Evolutionary conservation across 129 eudicot genomes (phyloP), one percentile per base, ranked within the genome.

Genomic region (Kitagawia praeruptora): DNA sequence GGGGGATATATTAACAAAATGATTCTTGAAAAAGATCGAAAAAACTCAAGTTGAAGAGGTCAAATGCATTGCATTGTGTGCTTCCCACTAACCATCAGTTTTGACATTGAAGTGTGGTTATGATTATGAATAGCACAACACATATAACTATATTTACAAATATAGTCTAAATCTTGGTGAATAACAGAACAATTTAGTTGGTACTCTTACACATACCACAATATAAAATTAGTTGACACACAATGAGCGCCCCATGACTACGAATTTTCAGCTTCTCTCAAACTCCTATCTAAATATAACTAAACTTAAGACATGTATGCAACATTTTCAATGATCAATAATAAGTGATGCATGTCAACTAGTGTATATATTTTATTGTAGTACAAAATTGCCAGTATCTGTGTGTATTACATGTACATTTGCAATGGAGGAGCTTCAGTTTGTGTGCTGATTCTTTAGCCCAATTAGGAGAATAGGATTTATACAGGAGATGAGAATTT

Each of bases 401-500:
- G 3, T 42, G 25, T 0, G 40, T 5, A 27, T 42, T 3, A 11
- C 21, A 42, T 73, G 75, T 28, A 1, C 18, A 25, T 64, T 15
- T 67, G 51, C 51, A 78, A 78, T 58, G 47, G 40, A 61, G 6
- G 34, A 40, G 46, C n/a, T 25, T 51, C 16, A 31, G 34, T 31
- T 31, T 31, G 0, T 37, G 28, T 49, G 46, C 3, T 51, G 54
- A 40, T 61, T 45, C 70, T 45, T 19, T 10, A 56, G 74, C 38
- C 37, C 16, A 56, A 31, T 31, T 34, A 80, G 72, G 58, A 40
- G 11, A 46, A 25, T 42, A 25, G 37, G 4, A 73, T 11, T 28
- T 39, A 1, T 6, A 44, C 80, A 51, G 76, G 69, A 64, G 78
- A 80, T 83, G 84, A 83, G 61, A 48, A 38, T 81, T 8, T 42